Evolutionary conservation across 75 land plant species (phyloP).

Genomic region (Azolla pinnata): DNA sequence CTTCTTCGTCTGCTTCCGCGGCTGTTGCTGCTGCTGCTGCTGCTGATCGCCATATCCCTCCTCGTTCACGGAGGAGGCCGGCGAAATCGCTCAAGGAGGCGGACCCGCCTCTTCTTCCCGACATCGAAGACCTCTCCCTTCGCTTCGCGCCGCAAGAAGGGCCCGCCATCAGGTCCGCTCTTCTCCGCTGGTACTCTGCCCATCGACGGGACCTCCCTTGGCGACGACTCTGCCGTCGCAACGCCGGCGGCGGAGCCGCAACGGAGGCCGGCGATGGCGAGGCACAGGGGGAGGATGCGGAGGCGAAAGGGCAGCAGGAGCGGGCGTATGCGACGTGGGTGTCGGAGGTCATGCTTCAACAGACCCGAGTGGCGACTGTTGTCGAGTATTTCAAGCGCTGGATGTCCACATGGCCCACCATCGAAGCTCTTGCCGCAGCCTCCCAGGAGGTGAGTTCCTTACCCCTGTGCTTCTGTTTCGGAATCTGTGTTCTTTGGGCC

Average conservation of each 20-base stretch:
- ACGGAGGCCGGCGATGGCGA: not conserved
- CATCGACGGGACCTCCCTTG: constrained; percentile 46
- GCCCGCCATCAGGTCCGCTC: constrained; percentile 12
- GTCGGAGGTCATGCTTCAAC: constrained; percentile 97
- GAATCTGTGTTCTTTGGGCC: not conserved
- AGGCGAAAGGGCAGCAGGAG: constrained; percentile 16
- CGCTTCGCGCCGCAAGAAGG: constrained; percentile 19
- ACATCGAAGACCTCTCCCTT: constrained; percentile 39
- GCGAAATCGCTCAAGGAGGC: no score
- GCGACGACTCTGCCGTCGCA: constrained; percentile 24
- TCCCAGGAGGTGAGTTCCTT: constrained; percentile 56
- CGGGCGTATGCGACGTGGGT: constrained; percentile 93
- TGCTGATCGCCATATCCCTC: no score
- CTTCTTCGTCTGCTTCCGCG: no score
- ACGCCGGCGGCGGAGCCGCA: not conserved
- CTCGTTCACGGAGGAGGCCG: no score
- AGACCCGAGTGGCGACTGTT: constrained; percentile 73
- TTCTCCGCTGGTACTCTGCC: constrained; percentile 47
- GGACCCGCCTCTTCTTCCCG: no score
- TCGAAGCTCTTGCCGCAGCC: constrained; percentile 62
- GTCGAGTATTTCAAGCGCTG: constrained; percentile 72
- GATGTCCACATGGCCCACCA: constrained; percentile 87
- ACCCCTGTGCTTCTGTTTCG: not conserved
- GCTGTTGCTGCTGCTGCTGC: no score
- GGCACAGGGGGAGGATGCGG: constrained; percentile 12